A percentile compares a stretch with the other conserved stretches of the same genome.
Conservation (phyloP, 2,329 filamentous ascomycete species). For the Neoarthrinium moseri region DNA sequence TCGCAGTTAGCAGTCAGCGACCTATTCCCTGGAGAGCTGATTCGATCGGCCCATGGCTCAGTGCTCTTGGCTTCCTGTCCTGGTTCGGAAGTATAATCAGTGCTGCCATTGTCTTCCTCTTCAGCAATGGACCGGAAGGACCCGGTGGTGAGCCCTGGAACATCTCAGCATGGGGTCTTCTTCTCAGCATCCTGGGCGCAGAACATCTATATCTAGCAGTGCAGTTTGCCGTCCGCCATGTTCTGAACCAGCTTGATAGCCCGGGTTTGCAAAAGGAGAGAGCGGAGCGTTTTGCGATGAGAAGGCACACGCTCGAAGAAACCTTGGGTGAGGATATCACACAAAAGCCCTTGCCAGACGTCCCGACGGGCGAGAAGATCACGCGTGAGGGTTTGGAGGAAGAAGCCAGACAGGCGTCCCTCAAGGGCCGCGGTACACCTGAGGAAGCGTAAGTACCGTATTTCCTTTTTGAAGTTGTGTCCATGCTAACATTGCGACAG, state of each 20-base stretch:
- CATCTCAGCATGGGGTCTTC: constrained; percentile 76
- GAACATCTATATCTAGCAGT: constrained; percentile 88
- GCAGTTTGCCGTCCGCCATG: constrained; percentile 68
- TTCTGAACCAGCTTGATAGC: constrained; percentile 78
- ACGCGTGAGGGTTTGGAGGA: constrained; percentile 65
- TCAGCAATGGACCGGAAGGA: constrained; percentile 67
- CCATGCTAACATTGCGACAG: constrained; percentile 32
- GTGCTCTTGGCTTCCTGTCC: constrained; percentile 82
- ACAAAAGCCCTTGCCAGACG: constrained; percentile 45
- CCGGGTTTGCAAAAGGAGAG: constrained; percentile 84
- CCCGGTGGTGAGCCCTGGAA: constrained; percentile 65
- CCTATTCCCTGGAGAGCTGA: constrained; percentile 89
- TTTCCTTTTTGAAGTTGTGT: neutral
- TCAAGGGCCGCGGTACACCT: constrained; percentile 45
- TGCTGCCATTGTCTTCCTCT: constrained; percentile 85
- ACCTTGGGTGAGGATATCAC: constrained; percentile 59
- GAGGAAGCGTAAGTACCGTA: constrained; percentile 46
- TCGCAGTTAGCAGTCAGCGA: constrained; percentile 83
- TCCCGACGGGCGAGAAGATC: constrained; percentile 59
- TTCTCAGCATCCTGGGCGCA: constrained; percentile 79
- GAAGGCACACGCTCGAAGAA: constrained; percentile 77
- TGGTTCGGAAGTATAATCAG: constrained; percentile 92
- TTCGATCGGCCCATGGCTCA: constrained; percentile 90
- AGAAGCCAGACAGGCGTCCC: constrained; percentile 52
- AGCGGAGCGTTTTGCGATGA: constrained; percentile 74